These are phyloP conservation scores for Kwoniella dejecticola DNA, from an alignment of 768 basidiomycete species.

Conservation along the genomic window DNA sequence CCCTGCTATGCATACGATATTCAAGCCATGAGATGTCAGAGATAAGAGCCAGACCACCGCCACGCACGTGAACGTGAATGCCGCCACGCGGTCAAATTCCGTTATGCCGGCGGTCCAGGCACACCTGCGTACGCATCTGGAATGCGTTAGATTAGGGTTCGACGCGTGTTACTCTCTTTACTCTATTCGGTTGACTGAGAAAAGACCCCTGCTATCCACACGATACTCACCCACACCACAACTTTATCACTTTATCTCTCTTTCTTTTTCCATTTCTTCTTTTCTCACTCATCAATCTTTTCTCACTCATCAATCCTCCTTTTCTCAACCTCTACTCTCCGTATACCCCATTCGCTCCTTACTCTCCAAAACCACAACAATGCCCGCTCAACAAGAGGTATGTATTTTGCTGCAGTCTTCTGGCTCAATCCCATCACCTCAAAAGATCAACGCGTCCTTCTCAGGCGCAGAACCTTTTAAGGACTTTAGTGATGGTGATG, in stretches of 20 bases:
- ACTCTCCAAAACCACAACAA: constrained; percentile 10
- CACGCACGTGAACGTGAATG: neutral
- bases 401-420: neutral
- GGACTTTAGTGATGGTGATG: neutral
- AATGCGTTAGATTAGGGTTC: too few species aligned
- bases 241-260: neutral
- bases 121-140: too few species aligned
- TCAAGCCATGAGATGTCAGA: neutral
- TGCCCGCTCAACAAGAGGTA: constrained; percentile 11
- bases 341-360: constrained; percentile 10
- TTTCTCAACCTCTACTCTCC: constrained; percentile 5
- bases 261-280: neutral
- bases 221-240: neutral
- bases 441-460: too few species aligned
- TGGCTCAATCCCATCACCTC: neutral
- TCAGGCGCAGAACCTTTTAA: too few species aligned
- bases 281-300: neutral
- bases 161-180: constrained; percentile 1
- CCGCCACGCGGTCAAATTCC: constrained; percentile 4
- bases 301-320: neutral
- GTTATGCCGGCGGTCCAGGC: constrained; percentile 8
- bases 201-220: neutral
- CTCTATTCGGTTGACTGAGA: neutral
- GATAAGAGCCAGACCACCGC: neutral
- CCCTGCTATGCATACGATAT: constrained; percentile 8